A percentile compares a stretch with the other conserved stretches of the same genome.
phyloP scores from a whole-genome alignment of 2,329 filamentous ascomycete species.

The Dactylella cylindrospora region DNA sequence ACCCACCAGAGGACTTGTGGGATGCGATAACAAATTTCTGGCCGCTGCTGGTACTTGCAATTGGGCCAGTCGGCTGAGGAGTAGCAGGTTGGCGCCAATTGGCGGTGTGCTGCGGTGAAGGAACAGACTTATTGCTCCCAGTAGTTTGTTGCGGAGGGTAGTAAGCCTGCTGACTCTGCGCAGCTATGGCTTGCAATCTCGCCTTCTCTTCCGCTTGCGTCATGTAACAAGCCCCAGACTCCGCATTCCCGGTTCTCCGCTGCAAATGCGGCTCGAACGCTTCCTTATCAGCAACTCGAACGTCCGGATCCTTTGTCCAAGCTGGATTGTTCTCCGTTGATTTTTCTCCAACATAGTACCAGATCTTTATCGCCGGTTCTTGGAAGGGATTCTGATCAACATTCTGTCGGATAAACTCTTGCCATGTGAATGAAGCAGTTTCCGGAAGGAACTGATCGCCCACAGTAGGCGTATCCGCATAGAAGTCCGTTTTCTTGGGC shows the following conservation, averaged over 20 bases:
- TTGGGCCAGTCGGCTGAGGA: slow-evolving; percentile 25
- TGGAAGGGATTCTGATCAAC: slow-evolving; percentile 20
- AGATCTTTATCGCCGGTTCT: slow-evolving; percentile 38
- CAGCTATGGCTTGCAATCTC: slow-evolving; percentile 2
- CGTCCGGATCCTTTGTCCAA: slow-evolving; percentile 30
- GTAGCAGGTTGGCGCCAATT: slow-evolving; percentile 36
- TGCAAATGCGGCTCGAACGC: slow-evolving; percentile 33
- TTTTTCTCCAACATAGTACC: slow-evolving; percentile 33
- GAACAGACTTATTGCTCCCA: slow-evolving; percentile 4
- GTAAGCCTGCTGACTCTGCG: slow-evolving; percentile 21
- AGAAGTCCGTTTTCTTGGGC: slow-evolving; percentile 37
- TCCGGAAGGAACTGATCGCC: slow-evolving; percentile 39
- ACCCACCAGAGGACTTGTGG: slow-evolving; percentile 17
- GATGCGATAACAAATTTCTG: slow-evolving; percentile 39
- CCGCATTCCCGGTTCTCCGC: slow-evolving; percentile 16
- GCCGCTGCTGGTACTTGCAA: slow-evolving; percentile 35
- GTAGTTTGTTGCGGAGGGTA: slow-evolving; percentile 13
- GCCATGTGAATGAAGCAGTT: slow-evolving; percentile 19
- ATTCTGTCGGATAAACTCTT: slow-evolving; percentile 16
- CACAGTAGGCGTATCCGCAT: slow-evolving; percentile 20
- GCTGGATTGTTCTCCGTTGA: slow-evolving; percentile 38
- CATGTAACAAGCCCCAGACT: slow-evolving; percentile 25
- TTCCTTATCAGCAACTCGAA: slow-evolving; percentile 26
- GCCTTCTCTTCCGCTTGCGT: slow-evolving; percentile 34
- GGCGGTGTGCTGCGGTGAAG: slow-evolving; percentile 15